phyloP scores from a whole-genome alignment of 768 basidiomycete species.

The Cubamyces lactineus region DNA sequence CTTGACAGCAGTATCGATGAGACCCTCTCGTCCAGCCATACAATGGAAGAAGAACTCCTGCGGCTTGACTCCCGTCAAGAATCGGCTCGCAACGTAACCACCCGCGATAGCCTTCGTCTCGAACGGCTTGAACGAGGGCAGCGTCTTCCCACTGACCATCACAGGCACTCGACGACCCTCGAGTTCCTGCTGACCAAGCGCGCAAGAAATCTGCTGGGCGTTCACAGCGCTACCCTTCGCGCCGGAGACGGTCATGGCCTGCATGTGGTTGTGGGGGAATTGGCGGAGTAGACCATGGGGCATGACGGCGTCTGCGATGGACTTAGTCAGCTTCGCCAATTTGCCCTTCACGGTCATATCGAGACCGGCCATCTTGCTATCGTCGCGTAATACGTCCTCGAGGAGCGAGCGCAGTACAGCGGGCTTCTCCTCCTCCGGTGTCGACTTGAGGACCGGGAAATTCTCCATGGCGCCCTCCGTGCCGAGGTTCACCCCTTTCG shows the following conservation, averaged over 20 bases:
- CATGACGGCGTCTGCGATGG: slow-evolving; percentile 86
- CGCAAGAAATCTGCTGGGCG: slow-evolving; percentile 97
- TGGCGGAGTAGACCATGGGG: slow-evolving; percentile 86
- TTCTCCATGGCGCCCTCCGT: slow-evolving; percentile 89
- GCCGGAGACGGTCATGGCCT: slow-evolving; percentile 96
- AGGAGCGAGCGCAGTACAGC: slow-evolving; percentile 66
- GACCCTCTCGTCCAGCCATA: slow-evolving; percentile 98
- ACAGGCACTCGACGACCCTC: slow-evolving; percentile 98
- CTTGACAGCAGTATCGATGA: slow-evolving; percentile 99
- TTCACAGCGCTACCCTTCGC: slow-evolving; percentile 99
- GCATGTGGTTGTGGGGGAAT: slow-evolving; percentile 99
- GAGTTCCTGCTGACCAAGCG: slow-evolving; percentile 95
- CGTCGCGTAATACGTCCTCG: slow-evolving; percentile 92
- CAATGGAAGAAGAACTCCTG: slow-evolving; percentile 99
- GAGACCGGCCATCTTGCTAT: slow-evolving; percentile 95
- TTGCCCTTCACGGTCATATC: slow-evolving; percentile 91
- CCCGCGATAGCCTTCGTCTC: slow-evolving; percentile 99
- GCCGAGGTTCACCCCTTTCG: slow-evolving; percentile 70
- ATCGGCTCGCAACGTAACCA: slow-evolving; percentile 97
- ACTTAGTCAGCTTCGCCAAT: slow-evolving; percentile 83
- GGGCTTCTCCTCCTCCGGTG: slow-evolving; percentile 56
- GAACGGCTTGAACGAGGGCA: slow-evolving; percentile 95
- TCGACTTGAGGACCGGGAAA: slow-evolving; percentile 71
- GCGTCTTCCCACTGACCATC: slow-evolving; percentile 98
- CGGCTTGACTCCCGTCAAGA: slow-evolving; percentile 96